phyloP scores from a whole-genome alignment of 805 yeast genomes.

The Middelhovenomyces tepae region DNA sequence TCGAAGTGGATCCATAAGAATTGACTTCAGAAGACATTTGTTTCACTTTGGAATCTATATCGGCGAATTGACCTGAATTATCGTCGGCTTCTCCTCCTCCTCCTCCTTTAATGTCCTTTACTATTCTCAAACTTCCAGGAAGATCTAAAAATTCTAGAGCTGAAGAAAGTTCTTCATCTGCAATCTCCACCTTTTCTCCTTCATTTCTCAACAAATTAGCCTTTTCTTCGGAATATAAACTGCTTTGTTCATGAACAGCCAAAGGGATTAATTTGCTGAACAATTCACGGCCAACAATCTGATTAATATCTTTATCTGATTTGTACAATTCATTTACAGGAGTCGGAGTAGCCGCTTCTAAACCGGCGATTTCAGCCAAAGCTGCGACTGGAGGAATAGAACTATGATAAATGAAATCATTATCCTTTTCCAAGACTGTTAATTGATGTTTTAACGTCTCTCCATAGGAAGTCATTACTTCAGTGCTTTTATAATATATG shows the following conservation, averaged over 20 bases:
- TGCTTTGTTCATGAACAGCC: constrained; percentile 76
- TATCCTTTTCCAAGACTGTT: constrained; percentile 57
- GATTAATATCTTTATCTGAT: constrained; percentile 39
- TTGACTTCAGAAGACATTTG: constrained; percentile 32
- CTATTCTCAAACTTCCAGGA: constrained; percentile 53
- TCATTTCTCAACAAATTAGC: constrained; percentile 67
- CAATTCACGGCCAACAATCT: constrained; percentile 44
- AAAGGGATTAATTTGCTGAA: constrained; percentile 78
- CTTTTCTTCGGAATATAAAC: constrained; percentile 83
- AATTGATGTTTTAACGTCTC: constrained; percentile 25
- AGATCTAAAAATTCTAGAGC: constrained; percentile 73
- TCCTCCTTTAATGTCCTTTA: constrained; percentile 30
- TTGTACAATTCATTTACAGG: constrained; percentile 34
- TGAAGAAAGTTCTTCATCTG: constrained; percentile 69
- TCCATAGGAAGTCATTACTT: constrained; percentile 16
- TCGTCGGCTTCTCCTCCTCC: constrained; percentile 24
- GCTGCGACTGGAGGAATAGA: constrained; percentile 52
- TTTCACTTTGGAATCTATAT: constrained; percentile 33
- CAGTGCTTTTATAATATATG: constrained; percentile 14
- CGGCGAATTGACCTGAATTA: constrained; percentile 19
- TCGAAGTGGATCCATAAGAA: constrained; percentile 17
- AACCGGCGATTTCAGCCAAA: constrained; percentile 55
- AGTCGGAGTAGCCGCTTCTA: constrained; percentile 59
- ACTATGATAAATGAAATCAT: constrained; percentile 84
- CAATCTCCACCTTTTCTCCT: constrained; percentile 64